phyloP scores from a whole-genome alignment of 352 stramenopile species.

The Phytophthora cryptogea region DNA sequence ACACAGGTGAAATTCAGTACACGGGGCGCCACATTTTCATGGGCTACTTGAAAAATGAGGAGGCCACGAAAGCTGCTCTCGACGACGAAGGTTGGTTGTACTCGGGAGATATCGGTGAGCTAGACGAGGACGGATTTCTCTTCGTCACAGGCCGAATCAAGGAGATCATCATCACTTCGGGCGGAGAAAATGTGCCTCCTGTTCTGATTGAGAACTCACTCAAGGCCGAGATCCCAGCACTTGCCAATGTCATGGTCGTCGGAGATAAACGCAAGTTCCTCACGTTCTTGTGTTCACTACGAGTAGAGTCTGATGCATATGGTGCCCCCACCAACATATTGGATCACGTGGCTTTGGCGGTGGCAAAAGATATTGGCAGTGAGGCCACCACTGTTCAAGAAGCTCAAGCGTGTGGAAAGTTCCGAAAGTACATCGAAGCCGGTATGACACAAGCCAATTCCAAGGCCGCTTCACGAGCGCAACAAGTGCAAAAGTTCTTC shows the following conservation, averaged over 20 bases:
- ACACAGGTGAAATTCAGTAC: constrained; percentile 66
- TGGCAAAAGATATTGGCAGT: constrained; percentile 63
- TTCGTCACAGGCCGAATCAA: constrained; percentile 94
- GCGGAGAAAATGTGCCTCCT: constrained; percentile 92
- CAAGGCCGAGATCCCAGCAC: constrained; percentile 74
- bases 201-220: constrained; percentile 89
- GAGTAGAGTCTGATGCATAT: constrained; percentile 57
- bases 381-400: constrained; percentile 79
- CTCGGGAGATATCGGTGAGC: constrained; percentile 87
- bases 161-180: constrained; percentile 94
- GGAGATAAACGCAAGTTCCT: constrained; percentile 92
- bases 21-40: constrained; percentile 74
- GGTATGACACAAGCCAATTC: constrained; percentile 68
- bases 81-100: constrained; percentile 89
- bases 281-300: constrained; percentile 85
- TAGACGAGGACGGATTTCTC: constrained; percentile 90
- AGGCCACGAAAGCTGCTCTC: constrained; percentile 55
- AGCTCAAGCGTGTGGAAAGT: constrained; percentile 67
- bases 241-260: constrained; percentile 91
- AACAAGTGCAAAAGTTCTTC: constrained; percentile 80
- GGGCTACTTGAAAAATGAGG: constrained; percentile 72
- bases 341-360: constrained; percentile 66
- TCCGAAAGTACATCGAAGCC: constrained; percentile 76
- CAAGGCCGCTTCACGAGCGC: constrained; percentile 53
- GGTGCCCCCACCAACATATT: constrained; percentile 72